Conservation (phyloP, 1,139 yeast genomes). For the Hansenula lynferdii region DNA sequence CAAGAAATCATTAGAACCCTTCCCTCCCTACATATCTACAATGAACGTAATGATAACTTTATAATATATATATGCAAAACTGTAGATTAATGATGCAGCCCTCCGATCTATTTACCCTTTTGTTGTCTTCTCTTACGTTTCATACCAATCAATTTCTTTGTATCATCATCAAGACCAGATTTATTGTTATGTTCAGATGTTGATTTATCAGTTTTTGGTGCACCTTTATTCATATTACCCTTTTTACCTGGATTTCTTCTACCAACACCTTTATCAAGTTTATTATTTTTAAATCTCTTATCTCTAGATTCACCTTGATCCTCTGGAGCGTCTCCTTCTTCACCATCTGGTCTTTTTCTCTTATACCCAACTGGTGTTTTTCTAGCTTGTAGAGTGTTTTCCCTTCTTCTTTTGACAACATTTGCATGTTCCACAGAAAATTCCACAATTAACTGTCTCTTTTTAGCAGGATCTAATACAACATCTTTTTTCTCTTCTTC, state of each 20-base stretch:
- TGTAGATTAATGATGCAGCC: no score
- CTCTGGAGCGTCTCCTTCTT: slow-evolving; percentile 20
- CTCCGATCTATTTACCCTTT: slow-evolving; percentile 14
- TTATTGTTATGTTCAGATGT: slow-evolving; percentile 19
- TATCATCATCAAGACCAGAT: slow-evolving; percentile 47
- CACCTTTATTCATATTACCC: slow-evolving; percentile 45
- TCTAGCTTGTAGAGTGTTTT: slow-evolving; percentile 49
- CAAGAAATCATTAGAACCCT: slow-evolving; percentile 21
- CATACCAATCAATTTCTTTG: slow-evolving; percentile 58
- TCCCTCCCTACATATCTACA: no score
- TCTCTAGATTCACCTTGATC: slow-evolving; percentile 14
- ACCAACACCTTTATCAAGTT: slow-evolving; percentile 20
- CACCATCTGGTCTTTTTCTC: slow-evolving; percentile 29
- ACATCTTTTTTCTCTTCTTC: slow-evolving; percentile 63
- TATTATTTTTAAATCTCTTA: slow-evolving; percentile 23
- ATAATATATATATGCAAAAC: no score
- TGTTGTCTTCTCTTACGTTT: slow-evolving; percentile 63
- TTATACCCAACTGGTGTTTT: slow-evolving; percentile 25
- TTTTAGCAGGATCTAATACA: slow-evolving; percentile 47
- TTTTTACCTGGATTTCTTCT: slow-evolving; percentile 28
- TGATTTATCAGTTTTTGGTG: slow-evolving; percentile 13
- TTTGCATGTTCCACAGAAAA: slow-evolving; percentile 95
- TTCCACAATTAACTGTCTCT: slow-evolving; percentile 84
- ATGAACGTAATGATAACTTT: no score
- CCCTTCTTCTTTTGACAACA: slow-evolving; percentile 86